A percentile compares a stretch with the other conserved stretches of the same genome.
These are phyloP conservation scores for Ramaria rubella DNA, from an alignment of 768 basidiomycete species.

Conservation along the genomic window DNA sequence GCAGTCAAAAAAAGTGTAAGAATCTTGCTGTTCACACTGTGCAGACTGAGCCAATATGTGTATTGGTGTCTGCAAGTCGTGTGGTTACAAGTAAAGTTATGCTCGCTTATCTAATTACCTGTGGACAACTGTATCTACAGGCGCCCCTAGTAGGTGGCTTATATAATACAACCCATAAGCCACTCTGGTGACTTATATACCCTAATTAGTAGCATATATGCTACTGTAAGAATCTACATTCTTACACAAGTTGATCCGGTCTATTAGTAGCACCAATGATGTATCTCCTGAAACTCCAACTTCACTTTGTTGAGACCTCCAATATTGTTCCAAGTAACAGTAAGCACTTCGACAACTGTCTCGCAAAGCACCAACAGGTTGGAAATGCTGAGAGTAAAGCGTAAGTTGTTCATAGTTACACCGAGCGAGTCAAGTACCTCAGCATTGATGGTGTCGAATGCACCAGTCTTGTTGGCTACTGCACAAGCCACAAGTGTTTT, in stretches of 20 bases:
- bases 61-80: too few species aligned
- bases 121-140: too few species aligned
- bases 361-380: conserved; percentile 98
- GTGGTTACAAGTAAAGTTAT: too few species aligned
- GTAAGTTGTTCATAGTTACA: conserved; percentile 99
- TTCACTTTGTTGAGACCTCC: conserved; percentile 99
- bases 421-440: conserved; percentile 98
- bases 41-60: too few species aligned
- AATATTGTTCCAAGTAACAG: conserved; percentile 97
- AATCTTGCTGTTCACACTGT: too few species aligned
- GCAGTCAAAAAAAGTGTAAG: too few species aligned
- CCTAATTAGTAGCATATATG: conserved; percentile 96
- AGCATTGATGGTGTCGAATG: conserved; percentile 93
- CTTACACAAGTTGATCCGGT: conserved; percentile 92
- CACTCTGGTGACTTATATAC: conserved; percentile 99
- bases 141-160: too few species aligned
- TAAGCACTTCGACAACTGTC: conserved; percentile 98
- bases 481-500: conserved; percentile 51
- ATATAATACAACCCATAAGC: too few species aligned
- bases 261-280: conserved; percentile 97
- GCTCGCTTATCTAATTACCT: too few species aligned
- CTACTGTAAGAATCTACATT: conserved; percentile 93
- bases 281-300: conserved; percentile 94
- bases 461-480: conserved; percentile 47
- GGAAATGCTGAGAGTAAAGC: conserved; percentile 93